These are phyloP conservation scores for Aspergillus pseudotamarii DNA, from an alignment of 2,329 filamentous ascomycete genomes.

Conservation along the genomic window DNA sequence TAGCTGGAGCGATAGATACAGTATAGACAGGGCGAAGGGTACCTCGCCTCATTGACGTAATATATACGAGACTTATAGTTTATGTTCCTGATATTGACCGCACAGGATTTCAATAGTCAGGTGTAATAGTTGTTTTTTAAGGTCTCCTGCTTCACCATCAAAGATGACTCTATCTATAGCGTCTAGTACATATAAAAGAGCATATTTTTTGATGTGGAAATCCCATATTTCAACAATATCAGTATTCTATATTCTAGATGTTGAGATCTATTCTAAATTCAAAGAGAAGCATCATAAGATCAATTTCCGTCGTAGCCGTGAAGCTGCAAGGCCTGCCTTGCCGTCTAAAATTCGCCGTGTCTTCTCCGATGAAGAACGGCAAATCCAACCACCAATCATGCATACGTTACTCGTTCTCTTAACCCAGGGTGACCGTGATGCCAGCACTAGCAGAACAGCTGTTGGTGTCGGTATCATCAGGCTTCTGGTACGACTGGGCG, in stretches of 20 bases:
- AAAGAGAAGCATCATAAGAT: neutral
- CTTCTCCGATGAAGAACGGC: neutral
- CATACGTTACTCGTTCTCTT: neutral
- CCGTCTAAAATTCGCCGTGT: neutral
- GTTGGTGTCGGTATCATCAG: conserved; percentile 31
- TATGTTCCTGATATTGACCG: too few relatives aligned
- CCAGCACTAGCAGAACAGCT: conserved; percentile 25
- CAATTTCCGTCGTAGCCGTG: neutral
- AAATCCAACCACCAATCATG: neutral
- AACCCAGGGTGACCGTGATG: conserved; percentile 43
- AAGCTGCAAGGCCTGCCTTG: neutral
- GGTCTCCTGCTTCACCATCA: neutral
- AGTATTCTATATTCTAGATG: neutral
- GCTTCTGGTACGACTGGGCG: conserved; percentile 30
- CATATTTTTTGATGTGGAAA: neutral
- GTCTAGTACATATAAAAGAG: neutral
- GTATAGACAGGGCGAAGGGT: too few relatives aligned
- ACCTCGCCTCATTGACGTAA: too few relatives aligned
- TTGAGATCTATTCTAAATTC: neutral
- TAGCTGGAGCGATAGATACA: too few relatives aligned
- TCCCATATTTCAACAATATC: neutral
- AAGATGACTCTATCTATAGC: neutral
- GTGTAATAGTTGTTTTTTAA: too few relatives aligned
- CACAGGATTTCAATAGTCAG: too few relatives aligned
- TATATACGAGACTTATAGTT: too few relatives aligned